Evolutionary conservation across 441 rosid species (phyloP), one percentile per base, ranked within the genome.

Genomic region (Gossypium schwendimanii): DNA sequence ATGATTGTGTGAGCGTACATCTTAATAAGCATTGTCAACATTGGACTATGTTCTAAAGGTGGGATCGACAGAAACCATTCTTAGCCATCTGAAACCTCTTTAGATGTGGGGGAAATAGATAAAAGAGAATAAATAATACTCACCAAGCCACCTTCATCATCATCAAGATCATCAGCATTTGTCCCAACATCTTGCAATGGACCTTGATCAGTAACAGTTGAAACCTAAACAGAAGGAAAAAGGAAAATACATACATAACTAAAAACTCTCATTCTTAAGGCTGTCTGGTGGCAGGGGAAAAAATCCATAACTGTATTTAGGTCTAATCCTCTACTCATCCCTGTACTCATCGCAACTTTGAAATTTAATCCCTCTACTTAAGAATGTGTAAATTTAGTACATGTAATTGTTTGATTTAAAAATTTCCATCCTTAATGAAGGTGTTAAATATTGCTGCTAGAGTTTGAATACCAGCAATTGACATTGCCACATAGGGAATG

Each of bases 121-220:
- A 20, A 24, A 33, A 4, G 0, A 11, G 1, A 52, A 68, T 9
- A 9, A 36, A n/a, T 1, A 71, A 61, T 75, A 84, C 97, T 89
- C 68, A 95, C 99, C 96, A 93, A 83, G 78, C 97, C 98, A 74
- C 92, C 98, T 52, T 96, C 99, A 47, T 96, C 97, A 55, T 96
- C 99, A 83, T 96, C 99, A 78, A 96, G 83, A 91, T 96, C 98
- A 77, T 86, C 93, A 1, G 97, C 78, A 84, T 74, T 87, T 50
- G 89, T 79, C 66, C 86, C 92, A 76, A 80, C 77, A 52, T 96
- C 98, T 76, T 81, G 91, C 73, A 78, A 53, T 76, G 87, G 93
- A 6, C 83, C 78, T 78, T 91, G 99, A 85, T 96, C 97, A 4
- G 99, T 93, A 60, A 93, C 90, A 67, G 98, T 90, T 73, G 99